Percentiles rank a stretch among this genome's conserved stretches.
These are phyloP conservation scores for Apiospora malaysiana DNA, from an alignment of 2,329 filamentous ascomycete genomes.

Conservation along the genomic window DNA sequence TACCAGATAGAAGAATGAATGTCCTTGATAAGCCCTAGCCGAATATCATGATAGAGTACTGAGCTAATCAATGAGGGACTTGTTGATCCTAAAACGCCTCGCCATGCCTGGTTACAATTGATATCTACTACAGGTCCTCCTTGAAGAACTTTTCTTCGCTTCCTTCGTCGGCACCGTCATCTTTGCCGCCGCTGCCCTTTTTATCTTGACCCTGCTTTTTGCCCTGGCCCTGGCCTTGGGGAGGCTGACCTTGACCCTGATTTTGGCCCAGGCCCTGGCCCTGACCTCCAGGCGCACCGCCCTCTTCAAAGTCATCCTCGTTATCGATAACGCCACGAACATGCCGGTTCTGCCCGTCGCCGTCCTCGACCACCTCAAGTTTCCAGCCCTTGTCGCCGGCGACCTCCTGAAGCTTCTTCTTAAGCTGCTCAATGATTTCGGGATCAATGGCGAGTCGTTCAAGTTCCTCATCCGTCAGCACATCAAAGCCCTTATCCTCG, in stretches of 20 bases:
- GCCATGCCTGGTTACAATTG: constrained; percentile 28
- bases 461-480: constrained; percentile 70
- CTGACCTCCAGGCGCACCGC: constrained; percentile 26
- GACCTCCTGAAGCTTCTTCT: constrained; percentile 69
- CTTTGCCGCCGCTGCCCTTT: background rate
- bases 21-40: background rate
- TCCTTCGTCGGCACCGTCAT: constrained; percentile 35
- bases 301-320: constrained; percentile 30
- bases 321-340: constrained; percentile 72
- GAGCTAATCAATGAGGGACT: background rate
- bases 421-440: constrained; percentile 71
- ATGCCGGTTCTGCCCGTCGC: constrained; percentile 63
- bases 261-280: background rate
- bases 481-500: constrained; percentile 66
- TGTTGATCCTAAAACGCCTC: constrained; percentile 25
- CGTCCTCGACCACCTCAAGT: constrained; percentile 77
- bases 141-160: constrained; percentile 59
- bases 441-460: constrained; percentile 70
- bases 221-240: background rate
- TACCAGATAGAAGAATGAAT: background rate
- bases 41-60: background rate
- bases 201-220: background rate
- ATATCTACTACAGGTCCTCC: constrained; percentile 57
- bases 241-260: background rate
- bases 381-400: constrained; percentile 79